Conservation (phyloP, 495 filamentous ascomycete species). For the Hyaloscypha bicolor region DNA sequence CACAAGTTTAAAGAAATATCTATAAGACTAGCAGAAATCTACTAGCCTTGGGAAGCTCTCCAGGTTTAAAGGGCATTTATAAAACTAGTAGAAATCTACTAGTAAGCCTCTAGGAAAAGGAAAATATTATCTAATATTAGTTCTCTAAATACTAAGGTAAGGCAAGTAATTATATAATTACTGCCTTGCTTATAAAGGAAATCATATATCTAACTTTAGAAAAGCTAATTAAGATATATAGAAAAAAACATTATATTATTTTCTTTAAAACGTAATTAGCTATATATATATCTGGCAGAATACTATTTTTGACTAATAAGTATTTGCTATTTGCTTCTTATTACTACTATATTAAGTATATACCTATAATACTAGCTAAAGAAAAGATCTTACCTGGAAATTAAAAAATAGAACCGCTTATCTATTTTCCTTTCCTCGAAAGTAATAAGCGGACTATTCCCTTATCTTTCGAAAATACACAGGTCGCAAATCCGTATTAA, state of each 20-base stretch:
- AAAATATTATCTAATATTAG: no score
- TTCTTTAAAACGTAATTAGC: neutral
- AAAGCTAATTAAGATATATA: neutral
- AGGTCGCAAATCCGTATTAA: neutral
- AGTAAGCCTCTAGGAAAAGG: neutral
- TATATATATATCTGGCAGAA: neutral
- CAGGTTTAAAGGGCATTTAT: no score
- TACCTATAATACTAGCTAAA: neutral
- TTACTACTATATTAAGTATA: neutral
- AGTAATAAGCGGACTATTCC: neutral
- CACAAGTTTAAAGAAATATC: no score
- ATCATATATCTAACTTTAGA: neutral
- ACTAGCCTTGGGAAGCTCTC: no score
- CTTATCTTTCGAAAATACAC: neutral
- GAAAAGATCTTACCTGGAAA: neutral
- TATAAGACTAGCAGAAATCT: no score
- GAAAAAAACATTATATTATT: conserved; percentile 1
- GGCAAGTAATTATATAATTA: neutral
- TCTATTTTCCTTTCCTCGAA: neutral
- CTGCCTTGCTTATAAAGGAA: no score
- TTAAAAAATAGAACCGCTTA: neutral
- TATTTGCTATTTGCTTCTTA: neutral
- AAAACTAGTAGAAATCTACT: neutral
- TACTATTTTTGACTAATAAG: neutral
- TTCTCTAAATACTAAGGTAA: neutral